Conservation (phyloP, 2,329 filamentous ascomycete species). For the Thielaviopsis punctulata region DNA sequence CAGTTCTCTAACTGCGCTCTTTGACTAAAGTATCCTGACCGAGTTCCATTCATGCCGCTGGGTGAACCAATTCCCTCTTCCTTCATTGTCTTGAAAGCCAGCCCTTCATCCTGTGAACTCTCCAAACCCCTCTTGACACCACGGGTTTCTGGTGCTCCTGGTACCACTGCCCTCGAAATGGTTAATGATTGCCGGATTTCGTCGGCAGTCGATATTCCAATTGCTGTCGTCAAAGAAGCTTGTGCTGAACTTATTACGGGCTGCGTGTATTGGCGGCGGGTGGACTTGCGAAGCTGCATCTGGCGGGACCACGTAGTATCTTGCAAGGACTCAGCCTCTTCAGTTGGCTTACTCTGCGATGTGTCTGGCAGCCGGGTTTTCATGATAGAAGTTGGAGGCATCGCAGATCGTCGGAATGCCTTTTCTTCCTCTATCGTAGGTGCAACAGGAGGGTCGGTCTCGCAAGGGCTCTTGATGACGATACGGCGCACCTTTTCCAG, state of each 20-base stretch:
- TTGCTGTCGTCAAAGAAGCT: background rate
- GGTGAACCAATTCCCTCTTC: background rate
- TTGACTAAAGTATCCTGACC: background rate
- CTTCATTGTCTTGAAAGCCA: background rate
- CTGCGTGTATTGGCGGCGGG: background rate
- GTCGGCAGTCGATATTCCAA: conserved; percentile 7
- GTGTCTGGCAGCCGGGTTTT: conserved; percentile 15
- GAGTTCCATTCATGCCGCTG: background rate
- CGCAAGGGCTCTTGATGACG: conserved; percentile 15
- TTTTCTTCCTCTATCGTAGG: conserved; percentile 23
- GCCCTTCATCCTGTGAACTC: background rate
- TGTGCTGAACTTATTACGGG: conserved; percentile 1
- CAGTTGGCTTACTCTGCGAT: conserved; percentile 14
- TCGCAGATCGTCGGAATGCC: conserved; percentile 18
- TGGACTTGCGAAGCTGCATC: conserved; percentile 1
- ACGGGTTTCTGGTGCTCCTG: background rate
- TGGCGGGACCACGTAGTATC: background rate
- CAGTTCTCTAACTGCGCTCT: background rate
- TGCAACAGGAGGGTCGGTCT: conserved; percentile 12
- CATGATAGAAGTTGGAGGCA: conserved; percentile 20
- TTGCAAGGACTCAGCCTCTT: background rate
- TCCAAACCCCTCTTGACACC: background rate
- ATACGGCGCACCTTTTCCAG: conserved; percentile 13
- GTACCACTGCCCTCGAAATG: background rate
- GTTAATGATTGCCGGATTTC: conserved; percentile 8